phyloP scores from a whole-genome alignment of 192 early-diverging fungal species.

The Mortierella claussenii region DNA sequence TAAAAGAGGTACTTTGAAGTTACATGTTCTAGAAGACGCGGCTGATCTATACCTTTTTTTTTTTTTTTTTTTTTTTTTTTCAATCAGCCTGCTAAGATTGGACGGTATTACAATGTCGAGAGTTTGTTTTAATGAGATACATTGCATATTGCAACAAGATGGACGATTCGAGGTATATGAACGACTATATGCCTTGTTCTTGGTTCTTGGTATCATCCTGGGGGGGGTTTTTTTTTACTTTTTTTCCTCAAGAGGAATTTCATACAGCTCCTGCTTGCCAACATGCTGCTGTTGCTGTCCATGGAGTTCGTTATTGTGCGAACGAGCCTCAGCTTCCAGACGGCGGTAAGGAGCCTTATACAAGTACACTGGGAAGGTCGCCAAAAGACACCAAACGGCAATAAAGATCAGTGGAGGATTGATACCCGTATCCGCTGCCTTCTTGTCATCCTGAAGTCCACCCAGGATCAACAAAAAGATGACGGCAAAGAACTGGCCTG shows the following conservation, averaged over 20 bases:
- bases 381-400: constrained; percentile 31
- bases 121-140: too few relatives aligned
- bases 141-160: too few relatives aligned
- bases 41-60: not conserved
- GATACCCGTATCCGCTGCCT: constrained; percentile 13
- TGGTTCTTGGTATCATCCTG: too few relatives aligned
- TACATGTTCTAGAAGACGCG: too few relatives aligned
- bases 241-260: constrained; percentile 19
- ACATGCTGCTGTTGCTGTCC: not conserved
- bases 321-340: constrained; percentile 41
- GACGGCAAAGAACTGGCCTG: constrained; percentile 48
- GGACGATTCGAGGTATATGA: too few relatives aligned
- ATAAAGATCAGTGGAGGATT: constrained; percentile 49
- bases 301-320: constrained; percentile 9
- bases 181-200: too few relatives aligned
- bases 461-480: constrained; percentile 38
- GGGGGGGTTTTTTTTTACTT: not conserved
- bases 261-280: constrained; percentile 13
- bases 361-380: constrained; percentile 34
- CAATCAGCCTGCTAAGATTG: too few relatives aligned
- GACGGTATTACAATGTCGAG: too few relatives aligned
- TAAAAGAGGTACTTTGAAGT: too few relatives aligned
- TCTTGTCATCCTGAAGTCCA: constrained; percentile 17
- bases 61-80: not conserved
- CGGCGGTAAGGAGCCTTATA: constrained; percentile 48